These are phyloP conservation scores for Cercophora scortea DNA, from an alignment of 495 filamentous ascomycete species.

Conservation along the genomic window DNA sequence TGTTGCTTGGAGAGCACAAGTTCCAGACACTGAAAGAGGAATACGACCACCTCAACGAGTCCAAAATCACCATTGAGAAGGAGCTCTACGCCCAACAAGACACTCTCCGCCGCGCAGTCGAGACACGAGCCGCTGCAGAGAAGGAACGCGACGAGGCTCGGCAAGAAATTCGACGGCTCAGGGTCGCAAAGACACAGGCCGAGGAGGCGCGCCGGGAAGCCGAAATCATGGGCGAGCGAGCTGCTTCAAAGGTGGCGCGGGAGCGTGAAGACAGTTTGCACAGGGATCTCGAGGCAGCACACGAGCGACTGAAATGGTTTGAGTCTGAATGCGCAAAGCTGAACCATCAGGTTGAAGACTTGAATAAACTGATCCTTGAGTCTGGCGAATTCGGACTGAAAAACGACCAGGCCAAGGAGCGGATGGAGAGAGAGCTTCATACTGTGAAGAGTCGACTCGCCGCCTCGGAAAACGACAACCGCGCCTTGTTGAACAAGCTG, in stretches of 20 bases:
- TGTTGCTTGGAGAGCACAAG: conserved; percentile 85
- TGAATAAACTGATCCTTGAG: conserved; percentile 76
- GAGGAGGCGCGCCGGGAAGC: conserved; percentile 81
- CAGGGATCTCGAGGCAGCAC: conserved; percentile 68
- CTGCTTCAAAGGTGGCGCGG: conserved; percentile 64
- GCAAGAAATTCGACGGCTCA: conserved; percentile 70
- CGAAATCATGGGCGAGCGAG: conserved; percentile 73
- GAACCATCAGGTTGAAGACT: conserved; percentile 65
- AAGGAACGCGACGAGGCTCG: conserved; percentile 85
- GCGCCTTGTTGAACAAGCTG: conserved; percentile 88
- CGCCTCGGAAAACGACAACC: conserved; percentile 95
- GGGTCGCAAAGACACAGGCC: conserved; percentile 71
- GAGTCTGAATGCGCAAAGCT: conserved; percentile 70
- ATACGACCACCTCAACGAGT: conserved; percentile 79
- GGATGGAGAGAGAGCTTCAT: conserved; percentile 84
- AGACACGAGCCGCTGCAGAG: conserved; percentile 70
- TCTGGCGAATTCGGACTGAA: conserved; percentile 79
- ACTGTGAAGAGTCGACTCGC: conserved; percentile 84
- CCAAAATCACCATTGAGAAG: conserved; percentile 96
- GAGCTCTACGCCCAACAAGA: conserved; percentile 98
- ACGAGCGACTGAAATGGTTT: conserved; percentile 61
- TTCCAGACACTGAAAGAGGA: conserved; percentile 73
- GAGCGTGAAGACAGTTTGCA: conserved; percentile 73
- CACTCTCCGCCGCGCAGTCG: conserved; percentile 77
- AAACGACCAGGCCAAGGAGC: conserved; percentile 89